Evolutionary conservation across 2,329 filamentous ascomycete genomes (phyloP).

Genomic region (Pleomassaria siparia): DNA sequence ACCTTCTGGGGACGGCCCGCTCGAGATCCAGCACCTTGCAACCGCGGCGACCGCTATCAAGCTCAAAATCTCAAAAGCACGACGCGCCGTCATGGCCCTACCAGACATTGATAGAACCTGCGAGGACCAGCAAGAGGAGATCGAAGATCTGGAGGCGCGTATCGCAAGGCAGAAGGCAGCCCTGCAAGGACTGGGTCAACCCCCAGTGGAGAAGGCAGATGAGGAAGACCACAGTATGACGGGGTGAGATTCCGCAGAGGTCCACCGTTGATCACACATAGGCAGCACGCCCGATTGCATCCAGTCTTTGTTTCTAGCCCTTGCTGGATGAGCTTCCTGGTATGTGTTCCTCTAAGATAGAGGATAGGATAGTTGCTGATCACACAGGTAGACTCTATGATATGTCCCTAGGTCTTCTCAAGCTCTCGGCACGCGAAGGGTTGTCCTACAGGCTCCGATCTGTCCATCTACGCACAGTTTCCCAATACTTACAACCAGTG

Average conservation of each 20-base stretch:
- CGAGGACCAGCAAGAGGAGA: conserved; percentile 71
- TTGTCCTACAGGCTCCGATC: no score
- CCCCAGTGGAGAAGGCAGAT: conserved; percentile 19
- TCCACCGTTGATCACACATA: conserved; percentile 32
- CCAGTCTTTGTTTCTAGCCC: conserved; percentile 22
- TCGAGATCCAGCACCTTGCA: conserved; percentile 75
- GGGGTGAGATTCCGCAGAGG: conserved; percentile 29
- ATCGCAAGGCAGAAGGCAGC: conserved; percentile 61
- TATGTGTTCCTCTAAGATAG: neutral
- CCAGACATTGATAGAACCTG: conserved; percentile 70
- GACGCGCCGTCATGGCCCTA: conserved; percentile 64
- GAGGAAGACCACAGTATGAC: conserved; percentile 40
- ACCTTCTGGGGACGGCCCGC: conserved; percentile 36
- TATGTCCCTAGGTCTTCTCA: no score
- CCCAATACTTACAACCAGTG: no score
- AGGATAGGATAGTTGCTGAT: neutral
- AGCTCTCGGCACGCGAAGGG: no score
- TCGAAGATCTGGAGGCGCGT: conserved; percentile 64
- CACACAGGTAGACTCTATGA: neutral
- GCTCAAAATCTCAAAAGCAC: conserved; percentile 79
- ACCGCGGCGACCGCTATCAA: conserved; percentile 77
- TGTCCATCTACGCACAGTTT: no score
- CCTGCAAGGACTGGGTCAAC: conserved; percentile 33
- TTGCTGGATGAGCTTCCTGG: conserved; percentile 2
- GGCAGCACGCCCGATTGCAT: conserved; percentile 32